phyloP scores from a whole-genome alignment of 2,329 filamentous ascomycete species.

The Tolypocladium cylindrosporum region DNA sequence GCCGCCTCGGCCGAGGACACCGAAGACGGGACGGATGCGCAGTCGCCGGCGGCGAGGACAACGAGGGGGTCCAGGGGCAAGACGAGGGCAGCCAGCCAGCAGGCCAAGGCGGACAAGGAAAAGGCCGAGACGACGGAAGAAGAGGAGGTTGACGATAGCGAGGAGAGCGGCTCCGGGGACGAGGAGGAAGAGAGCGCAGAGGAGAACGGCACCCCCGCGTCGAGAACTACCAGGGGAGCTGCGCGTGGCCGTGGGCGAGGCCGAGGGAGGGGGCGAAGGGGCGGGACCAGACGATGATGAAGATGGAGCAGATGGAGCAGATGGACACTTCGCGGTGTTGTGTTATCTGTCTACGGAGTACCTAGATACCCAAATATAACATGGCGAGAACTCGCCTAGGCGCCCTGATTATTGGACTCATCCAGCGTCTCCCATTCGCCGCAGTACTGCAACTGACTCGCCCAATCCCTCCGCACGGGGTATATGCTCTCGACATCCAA shows the following conservation, averaged over 20 bases:
- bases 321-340: conserved; percentile 4
- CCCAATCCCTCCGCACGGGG: conserved; percentile 28
- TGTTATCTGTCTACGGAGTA: not conserved
- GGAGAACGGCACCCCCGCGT: conserved; percentile 26
- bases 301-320: not conserved
- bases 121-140: conserved; percentile 23
- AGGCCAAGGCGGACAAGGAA: conserved; percentile 17
- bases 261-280: conserved; percentile 20
- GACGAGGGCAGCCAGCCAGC: conserved; percentile 31
- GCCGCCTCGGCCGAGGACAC: conserved; percentile 38
- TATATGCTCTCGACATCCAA: conserved; percentile 25
- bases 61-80: conserved; percentile 32
- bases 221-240: conserved; percentile 24
- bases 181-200: conserved; percentile 24
- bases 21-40: conserved; percentile 31
- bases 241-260: conserved; percentile 22
- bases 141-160: conserved; percentile 25
- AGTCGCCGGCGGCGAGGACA: conserved; percentile 23
- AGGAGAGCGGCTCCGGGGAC: conserved; percentile 21
- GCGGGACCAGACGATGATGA: conserved; percentile 12
- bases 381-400: not conserved
- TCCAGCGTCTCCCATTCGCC: conserved; percentile 32
- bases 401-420: not conserved
- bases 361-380: not conserved
- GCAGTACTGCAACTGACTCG: conserved; percentile 21